Conservation (phyloP, 257 asterid species). For the Solanum dulcamara region DNA sequence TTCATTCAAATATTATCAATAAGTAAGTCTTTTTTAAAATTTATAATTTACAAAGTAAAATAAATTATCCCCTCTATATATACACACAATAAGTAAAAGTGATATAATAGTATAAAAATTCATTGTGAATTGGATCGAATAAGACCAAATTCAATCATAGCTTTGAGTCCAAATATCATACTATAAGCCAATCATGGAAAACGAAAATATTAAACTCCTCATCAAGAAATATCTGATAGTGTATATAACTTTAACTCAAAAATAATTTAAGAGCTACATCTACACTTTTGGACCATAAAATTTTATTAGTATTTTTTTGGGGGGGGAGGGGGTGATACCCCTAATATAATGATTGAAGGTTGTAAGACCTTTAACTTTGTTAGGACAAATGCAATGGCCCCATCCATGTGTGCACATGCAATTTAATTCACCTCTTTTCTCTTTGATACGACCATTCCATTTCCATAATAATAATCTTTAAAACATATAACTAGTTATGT, state of each 20-base stretch:
- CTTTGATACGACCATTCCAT: background rate
- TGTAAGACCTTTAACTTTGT: conserved; percentile 20
- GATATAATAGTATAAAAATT: background rate
- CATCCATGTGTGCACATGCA: conserved; percentile 64
- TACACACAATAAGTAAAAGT: background rate
- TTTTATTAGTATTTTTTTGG: too few relatives aligned
- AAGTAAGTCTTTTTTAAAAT: background rate
- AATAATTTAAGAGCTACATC: background rate
- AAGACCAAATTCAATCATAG: background rate
- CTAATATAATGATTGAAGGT: conserved; percentile 17
- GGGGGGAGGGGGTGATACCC: background rate
- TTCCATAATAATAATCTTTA: background rate
- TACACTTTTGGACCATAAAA: background rate
- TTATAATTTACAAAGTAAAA: background rate
- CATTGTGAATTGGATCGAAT: background rate
- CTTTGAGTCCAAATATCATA: background rate
- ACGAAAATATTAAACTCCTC: background rate
- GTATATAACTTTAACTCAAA: background rate
- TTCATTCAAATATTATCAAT: background rate
- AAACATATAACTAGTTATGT: background rate
- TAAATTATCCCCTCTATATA: background rate
- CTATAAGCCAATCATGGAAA: background rate
- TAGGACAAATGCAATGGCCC: conserved; percentile 32
- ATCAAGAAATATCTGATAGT: background rate
- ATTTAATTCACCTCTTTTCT: background rate